phyloP scores from a whole-genome alignment of 768 basidiomycete genomes.

The Hydnomerulius pinastri region DNA sequence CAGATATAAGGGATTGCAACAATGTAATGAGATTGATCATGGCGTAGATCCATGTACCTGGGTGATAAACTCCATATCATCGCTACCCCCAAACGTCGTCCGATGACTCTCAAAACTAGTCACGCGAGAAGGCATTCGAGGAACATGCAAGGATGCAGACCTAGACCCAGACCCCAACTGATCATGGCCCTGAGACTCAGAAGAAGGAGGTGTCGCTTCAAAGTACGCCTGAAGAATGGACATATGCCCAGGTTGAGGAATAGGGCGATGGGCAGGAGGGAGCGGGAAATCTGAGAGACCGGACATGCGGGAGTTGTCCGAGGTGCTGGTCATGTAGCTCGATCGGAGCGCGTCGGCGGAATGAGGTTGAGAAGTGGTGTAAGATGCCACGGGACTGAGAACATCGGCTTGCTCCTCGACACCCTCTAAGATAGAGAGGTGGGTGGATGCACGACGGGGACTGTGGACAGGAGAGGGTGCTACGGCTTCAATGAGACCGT shows the following conservation, averaged over 20 bases:
- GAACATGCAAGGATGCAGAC: slow-evolving; percentile 6
- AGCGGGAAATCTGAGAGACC: slow-evolving; percentile 71
- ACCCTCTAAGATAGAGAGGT: slow-evolving; percentile 22
- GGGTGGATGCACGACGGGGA: slow-evolving; percentile 17
- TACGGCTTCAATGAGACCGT: slow-evolving; percentile 15
- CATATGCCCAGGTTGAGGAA: slow-evolving; percentile 32
- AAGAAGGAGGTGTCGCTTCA: slow-evolving; percentile 22
- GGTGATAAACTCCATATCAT: slow-evolving; percentile 23
- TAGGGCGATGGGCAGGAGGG: slow-evolving; percentile 45
- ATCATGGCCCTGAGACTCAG: background rate
- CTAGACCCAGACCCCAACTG: background rate
- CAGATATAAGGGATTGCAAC: background rate
- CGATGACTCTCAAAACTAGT: slow-evolving; percentile 14
- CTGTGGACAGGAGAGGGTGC: slow-evolving; percentile 16
- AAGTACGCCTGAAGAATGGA: slow-evolving; percentile 49
- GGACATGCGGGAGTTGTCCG: slow-evolving; percentile 63
- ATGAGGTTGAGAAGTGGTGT: slow-evolving; percentile 21
- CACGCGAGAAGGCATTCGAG: slow-evolving; percentile 7
- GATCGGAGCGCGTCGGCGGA: slow-evolving; percentile 40
- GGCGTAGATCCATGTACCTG: slow-evolving; percentile 11
- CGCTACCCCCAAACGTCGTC: slow-evolving; percentile 29
- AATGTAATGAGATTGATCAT: slow-evolving; percentile 9
- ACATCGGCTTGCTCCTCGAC: slow-evolving; percentile 5
- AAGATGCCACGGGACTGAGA: slow-evolving; percentile 17
- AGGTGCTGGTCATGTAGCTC: slow-evolving; percentile 64